Evolutionary conservation across 805 yeast genomes (phyloP).

Genomic region (Saccharomycopsis guyanensis): DNA sequence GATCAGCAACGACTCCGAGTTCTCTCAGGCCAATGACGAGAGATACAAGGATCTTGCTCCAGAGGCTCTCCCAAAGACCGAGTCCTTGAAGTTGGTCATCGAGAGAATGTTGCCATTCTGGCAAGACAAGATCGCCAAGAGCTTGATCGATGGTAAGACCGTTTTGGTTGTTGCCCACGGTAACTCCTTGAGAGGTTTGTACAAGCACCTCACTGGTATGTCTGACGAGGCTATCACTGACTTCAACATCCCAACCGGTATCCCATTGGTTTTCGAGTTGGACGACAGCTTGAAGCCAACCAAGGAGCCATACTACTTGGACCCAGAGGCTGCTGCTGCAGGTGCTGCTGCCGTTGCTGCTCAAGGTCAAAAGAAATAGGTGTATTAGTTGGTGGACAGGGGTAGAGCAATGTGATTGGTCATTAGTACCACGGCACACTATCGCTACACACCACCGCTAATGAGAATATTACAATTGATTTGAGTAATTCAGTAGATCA

Average conservation of each 20-base stretch:
- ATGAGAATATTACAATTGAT: no score
- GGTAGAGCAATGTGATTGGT: no score
- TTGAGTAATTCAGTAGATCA: no score
- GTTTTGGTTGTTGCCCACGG: constrained; percentile 96
- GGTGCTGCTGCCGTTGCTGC: constrained; percentile 99
- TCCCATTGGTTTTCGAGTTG: constrained; percentile 94
- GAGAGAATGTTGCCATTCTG: constrained; percentile 96
- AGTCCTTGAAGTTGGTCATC: constrained; percentile 88
- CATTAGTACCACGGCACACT: no score
- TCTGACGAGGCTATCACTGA: constrained; percentile 89
- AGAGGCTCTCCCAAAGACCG: constrained; percentile 84
- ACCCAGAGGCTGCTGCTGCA: constrained; percentile 99
- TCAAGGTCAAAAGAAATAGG: constrained; percentile 71
- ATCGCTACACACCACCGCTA: no score
- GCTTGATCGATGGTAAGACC: constrained; percentile 78
- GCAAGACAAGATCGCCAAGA: constrained; percentile 85
- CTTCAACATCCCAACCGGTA: constrained; percentile 97
- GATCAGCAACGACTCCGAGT: constrained; percentile 69
- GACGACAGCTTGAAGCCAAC: constrained; percentile 81
- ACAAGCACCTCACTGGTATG: constrained; percentile 90
- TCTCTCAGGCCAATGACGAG: constrained; percentile 76
- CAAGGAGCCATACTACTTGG: constrained; percentile 92
- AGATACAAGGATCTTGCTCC: constrained; percentile 84
- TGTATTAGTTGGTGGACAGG: no score
- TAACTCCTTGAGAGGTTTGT: constrained; percentile 94